Conservation (phyloP, 2,329 filamentous ascomycete genomes). For the Proliferodiscus dingleyae region DNA sequence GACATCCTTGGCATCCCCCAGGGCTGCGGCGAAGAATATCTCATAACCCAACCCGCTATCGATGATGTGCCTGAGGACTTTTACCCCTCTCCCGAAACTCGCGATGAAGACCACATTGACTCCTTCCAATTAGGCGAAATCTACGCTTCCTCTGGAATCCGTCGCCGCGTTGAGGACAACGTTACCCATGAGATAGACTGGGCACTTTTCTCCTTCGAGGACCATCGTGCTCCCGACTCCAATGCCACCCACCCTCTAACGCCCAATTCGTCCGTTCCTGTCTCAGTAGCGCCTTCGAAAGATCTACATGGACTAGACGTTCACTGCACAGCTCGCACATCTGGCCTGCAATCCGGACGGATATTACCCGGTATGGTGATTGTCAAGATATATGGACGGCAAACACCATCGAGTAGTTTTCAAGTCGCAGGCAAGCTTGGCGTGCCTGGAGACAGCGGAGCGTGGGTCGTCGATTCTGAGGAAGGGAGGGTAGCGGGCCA, state of each 20-base stretch:
- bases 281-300: constrained; percentile 52
- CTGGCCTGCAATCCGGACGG: constrained; percentile 72
- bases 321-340: constrained; percentile 84
- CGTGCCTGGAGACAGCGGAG: constrained; percentile 84
- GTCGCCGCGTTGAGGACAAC: constrained; percentile 65
- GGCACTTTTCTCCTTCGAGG: constrained; percentile 79
- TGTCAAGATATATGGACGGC: constrained; percentile 82
- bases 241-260: constrained; percentile 73
- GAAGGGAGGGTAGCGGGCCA: constrained; percentile 83
- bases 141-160: constrained; percentile 85
- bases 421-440: constrained; percentile 53
- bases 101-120: constrained; percentile 75
- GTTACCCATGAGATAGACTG: constrained; percentile 91
- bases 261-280: too few species aligned
- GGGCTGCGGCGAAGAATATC: constrained; percentile 69
- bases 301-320: constrained; percentile 71
- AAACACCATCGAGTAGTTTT: constrained; percentile 70
- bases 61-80: constrained; percentile 84
- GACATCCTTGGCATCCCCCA: constrained; percentile 76
- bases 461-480: constrained; percentile 81
- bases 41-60: constrained; percentile 86
- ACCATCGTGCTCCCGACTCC: constrained; percentile 62
- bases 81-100: constrained; percentile 65
- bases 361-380: constrained; percentile 75
- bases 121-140: constrained; percentile 78